These are phyloP conservation scores for Scheffersomyces lignicola DNA, from an alignment of 1,139 yeast genomes.

Conservation along the genomic window DNA sequence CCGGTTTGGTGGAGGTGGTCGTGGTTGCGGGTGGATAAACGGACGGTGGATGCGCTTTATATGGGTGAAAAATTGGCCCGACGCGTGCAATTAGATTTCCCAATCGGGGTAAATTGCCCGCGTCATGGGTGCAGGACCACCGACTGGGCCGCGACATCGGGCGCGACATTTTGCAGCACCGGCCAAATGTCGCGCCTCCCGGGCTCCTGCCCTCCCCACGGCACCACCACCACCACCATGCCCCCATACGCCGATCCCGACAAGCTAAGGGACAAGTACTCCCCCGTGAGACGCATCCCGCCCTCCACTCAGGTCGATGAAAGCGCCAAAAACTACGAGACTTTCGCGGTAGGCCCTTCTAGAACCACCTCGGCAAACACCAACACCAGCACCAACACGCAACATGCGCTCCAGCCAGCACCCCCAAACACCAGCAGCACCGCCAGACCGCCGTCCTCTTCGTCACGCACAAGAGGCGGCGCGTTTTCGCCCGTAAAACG, in stretches of 20 bases:
- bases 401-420: no score
- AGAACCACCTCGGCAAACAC: no score
- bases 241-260: slow-evolving; percentile 11
- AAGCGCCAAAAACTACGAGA: slow-evolving; percentile 9
- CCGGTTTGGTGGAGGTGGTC: no score
- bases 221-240: slow-evolving; percentile 1
- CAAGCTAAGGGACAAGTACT: slow-evolving; percentile 17
- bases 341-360: slow-evolving; percentile 12
- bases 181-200: no score
- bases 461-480: no score
- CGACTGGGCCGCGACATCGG: no score
- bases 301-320: slow-evolving; percentile 8
- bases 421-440: no score
- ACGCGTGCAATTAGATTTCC: slow-evolving; percentile 26
- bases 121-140: slow-evolving; percentile 71
- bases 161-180: no score
- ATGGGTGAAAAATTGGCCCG: slow-evolving; percentile 5
- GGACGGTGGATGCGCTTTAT: slow-evolving; percentile 1
- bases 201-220: no score
- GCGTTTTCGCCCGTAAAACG: slow-evolving; percentile 30
- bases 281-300: slow-evolving; percentile 15
- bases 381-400: no score
- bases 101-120: slow-evolving; percentile 20
- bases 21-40: slow-evolving; percentile 1
- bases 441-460: no score